Base-by-base conservation (phyloP, 1,284 basidiomycete species). In the Fistulina hepatica region DNA sequence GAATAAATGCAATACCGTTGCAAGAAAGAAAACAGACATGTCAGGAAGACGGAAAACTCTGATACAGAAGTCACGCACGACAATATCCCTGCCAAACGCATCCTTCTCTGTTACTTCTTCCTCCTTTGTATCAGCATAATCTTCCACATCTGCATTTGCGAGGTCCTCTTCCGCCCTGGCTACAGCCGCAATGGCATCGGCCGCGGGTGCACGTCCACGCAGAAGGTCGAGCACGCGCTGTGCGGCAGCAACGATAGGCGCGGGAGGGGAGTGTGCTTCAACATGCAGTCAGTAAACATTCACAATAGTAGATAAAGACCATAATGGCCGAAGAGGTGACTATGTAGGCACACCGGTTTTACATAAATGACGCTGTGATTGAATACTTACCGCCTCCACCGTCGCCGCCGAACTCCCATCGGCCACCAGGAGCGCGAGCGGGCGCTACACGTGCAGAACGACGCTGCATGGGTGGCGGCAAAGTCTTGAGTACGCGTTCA, bases 401-500 rank as follows among this genome's bases (percentile, higher is more conserved):
- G 9, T 25, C 24, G 24, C 24, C 24, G 9, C 24, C n/a, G 9
- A 9, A n/a, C 24, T n/a, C 24, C 9, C 9, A 25, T 25, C 9
- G n/a, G n/a, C 9, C 24, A 25, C 24, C 22, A n/a, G n/a, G n/a
- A n/a, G n/a, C n/a, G n/a, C n/a, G n/a, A n/a, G n/a, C n/a, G n/a
- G n/a, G n/a, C n/a, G n/a, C n/a, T n/a, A n/a, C n/a, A n/a, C n/a
- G n/a, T n/a, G n/a, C n/a, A n/a, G n/a, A n/a, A n/a, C n/a, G n/a
- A n/a, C 34, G 80, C 76, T 3, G 77, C 75, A 93, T 89, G 6
- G 71, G 61, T 44, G 82, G 77, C 0, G 94, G 94, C 1, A 99
- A 67, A 2, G 86, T 94, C 54, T 89, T 85, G 40, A 84, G 64
- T 44, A 99, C 82, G 6, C 95, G 79, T 47, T 99, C 94, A 55